phyloP scores from a whole-genome alignment of 805 yeast genomes.

The Metschnikowia amazonensis region DNA sequence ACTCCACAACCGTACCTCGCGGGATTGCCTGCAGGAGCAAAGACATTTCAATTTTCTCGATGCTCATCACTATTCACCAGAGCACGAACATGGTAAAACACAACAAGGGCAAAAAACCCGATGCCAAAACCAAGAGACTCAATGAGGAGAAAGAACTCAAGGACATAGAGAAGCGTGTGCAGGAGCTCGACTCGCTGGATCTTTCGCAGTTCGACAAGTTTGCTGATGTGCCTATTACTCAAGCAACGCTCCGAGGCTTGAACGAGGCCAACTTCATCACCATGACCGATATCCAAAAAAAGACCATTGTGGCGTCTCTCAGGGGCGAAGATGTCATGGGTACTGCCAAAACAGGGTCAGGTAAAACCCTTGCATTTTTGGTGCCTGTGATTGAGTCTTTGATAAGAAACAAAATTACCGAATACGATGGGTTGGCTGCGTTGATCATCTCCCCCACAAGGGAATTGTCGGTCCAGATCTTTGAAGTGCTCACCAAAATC shows the following conservation, averaged over 20 bases:
- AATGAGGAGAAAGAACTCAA: slow-evolving; percentile 34
- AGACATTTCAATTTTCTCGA: slow-evolving; percentile 9
- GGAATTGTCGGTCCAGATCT: slow-evolving; percentile 86
- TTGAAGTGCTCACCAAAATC: slow-evolving; percentile 78
- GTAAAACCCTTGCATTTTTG: slow-evolving; percentile 83
- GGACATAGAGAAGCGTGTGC: slow-evolving; percentile 48
- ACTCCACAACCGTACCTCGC: neutral
- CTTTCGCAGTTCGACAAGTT: slow-evolving; percentile 35
- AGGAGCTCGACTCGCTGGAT: slow-evolving; percentile 44
- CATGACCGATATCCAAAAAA: slow-evolving; percentile 82
- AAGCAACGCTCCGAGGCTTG: slow-evolving; percentile 64
- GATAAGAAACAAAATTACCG: slow-evolving; percentile 69
- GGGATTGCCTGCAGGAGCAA: neutral
- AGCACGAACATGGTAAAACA: slow-evolving; percentile 13
- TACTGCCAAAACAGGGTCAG: slow-evolving; percentile 88
- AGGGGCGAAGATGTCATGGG: slow-evolving; percentile 79
- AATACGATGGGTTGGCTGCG: slow-evolving; percentile 84
- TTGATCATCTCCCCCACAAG: slow-evolving; percentile 88
- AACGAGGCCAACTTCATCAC: slow-evolving; percentile 72
- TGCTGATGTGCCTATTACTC: slow-evolving; percentile 72
- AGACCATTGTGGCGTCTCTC: slow-evolving; percentile 70
- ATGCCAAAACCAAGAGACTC: slow-evolving; percentile 22
- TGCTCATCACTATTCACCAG: slow-evolving; percentile 10
- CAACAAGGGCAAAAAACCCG: slow-evolving; percentile 17
- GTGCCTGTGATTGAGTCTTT: slow-evolving; percentile 75